Conservation (phyloP, 108 stramenopile genomes). For the Licmophora abbreviata region DNA sequence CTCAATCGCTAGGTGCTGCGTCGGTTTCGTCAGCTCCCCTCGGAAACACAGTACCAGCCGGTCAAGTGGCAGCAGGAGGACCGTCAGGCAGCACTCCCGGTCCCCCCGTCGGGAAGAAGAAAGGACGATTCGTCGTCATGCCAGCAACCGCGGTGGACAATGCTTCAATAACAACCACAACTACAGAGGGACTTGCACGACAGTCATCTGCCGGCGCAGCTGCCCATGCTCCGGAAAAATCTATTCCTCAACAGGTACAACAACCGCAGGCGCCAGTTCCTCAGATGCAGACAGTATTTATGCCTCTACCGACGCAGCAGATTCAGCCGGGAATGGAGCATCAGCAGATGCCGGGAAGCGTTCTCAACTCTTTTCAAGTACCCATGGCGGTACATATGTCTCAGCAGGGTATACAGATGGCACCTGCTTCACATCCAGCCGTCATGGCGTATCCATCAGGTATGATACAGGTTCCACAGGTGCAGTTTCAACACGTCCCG, state of each 20-base stretch:
- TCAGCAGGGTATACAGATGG: too few species aligned
- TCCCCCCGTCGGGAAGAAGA: slow-evolving; percentile 1
- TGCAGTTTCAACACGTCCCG: neutral
- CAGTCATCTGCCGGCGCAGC: neutral
- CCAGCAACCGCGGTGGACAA: neutral
- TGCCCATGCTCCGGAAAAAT: slow-evolving; percentile 4
- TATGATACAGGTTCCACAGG: neutral
- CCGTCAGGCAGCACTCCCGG: too few species aligned
- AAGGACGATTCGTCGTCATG: slow-evolving; percentile 1
- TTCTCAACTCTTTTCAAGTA: too few species aligned
- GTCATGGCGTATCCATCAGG: too few species aligned
- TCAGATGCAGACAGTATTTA: neutral
- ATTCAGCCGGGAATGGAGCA: too few species aligned
- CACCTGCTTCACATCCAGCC: slow-evolving; percentile 1
- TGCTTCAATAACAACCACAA: slow-evolving; percentile 1
- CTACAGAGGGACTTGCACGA: slow-evolving; percentile 13
- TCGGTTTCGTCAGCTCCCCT: too few species aligned
- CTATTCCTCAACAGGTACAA: neutral
- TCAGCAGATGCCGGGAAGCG: too few species aligned
- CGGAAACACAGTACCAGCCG: too few species aligned
- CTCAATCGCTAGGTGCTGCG: too few species aligned
- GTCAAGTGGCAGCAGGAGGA: too few species aligned
- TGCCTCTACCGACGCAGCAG: neutral
- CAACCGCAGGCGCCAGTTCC: slow-evolving; percentile 1
- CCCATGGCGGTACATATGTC: too few species aligned